Base-by-base conservation (phyloP, 148 eudicot genomes). In the Silene conica region DNA sequence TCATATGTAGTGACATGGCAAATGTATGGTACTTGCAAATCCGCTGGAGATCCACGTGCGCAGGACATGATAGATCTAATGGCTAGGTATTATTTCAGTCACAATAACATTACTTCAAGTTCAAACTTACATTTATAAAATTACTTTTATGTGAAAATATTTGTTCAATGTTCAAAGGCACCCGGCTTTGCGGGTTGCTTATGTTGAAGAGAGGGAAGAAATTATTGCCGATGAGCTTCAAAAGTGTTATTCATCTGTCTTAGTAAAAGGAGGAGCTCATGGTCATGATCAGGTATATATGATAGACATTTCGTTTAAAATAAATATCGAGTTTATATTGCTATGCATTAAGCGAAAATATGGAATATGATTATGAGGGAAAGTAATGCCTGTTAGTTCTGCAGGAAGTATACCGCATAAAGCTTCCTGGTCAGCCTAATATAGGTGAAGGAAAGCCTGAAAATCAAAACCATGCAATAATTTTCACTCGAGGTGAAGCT, bases 371-470 rank as follows among this genome's bases (percentile, higher is more conserved):
- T 26, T 0, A 63, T 26, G 41, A 63, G 19, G 20, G 41, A 63
- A 13, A 46, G 19, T 46, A 46, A 73, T 52, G 72, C 72, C 13
- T 54, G 20, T 65, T 25, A 46, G 69, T 65, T 69, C 70, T 82
- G 34, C 74, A 95, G 99, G 99, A 86, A 73, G 84, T 92, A 69
- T 96, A 96, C 78, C 94, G 96, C 12, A 77, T 96, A 74, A 89
- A 92, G 86, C 99, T 96, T 75, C 99, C 99, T 28, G 97, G 99
- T 54, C 85, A 86, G 50, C 97, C 99, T 28, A 96, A 90, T 79
- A 83, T 96, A 72, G 99, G 99, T 50, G 97, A 92, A 87, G 99
- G 99, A 74, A 96, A 96, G 83, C 99, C 99, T 60, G 99, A 92
- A 77, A 96, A 96, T 79, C 97, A 96, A 82, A 96, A 96, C 72